Evolutionary conservation across 106 monocot species (phyloP), one percentile per base, ranked within the genome.

Genomic region (Dioscorea zingiberensis): DNA sequence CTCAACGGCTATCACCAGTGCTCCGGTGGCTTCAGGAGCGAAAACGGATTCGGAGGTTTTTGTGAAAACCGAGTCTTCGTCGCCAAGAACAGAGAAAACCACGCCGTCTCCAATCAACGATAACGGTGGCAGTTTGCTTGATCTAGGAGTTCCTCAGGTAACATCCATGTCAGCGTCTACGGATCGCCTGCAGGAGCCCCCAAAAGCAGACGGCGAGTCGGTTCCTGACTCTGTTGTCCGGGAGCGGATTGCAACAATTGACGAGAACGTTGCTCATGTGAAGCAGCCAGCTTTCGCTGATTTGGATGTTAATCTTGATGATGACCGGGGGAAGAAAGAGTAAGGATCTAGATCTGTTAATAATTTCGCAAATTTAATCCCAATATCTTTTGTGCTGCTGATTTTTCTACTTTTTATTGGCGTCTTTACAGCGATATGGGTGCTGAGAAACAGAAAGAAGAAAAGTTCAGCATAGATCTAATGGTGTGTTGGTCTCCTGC

Each of bases 401-500:
- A 51, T 68, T 53, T 24, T 56, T 18, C 44, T 2, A 28, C 62
- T 25, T 54, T 47, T 1, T 70, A 53, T n/a, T 60, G 18, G 24
- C 13, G 49, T 47, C 11, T 58, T 69, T 73, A 19, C 81, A 94
- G 90, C 51, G 26, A 48, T 58, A 11, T 59, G 27, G 64, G 62
- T 15, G 68, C 67, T 64, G 88, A 86, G 28, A 75, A 23, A 47
- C 71, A 65, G 12, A 62, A 68, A 47, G 70, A 78, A 25, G 83
- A 80, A 66, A 93, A 86, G 56, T 89, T 98, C 58, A 79, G 75
- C 54, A 78, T 98, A 62, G 97, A 98, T 85, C 79, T 89, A 26
- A 92, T 98, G 97, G 97, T 98, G 70, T 19, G 83, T 63, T 25
- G 66, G 46, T 69, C 66, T 75, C 46, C 15, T 21, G 26, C 16